Base-by-base conservation (phyloP, 202 grass and related monocot genomes). In the Schoenoplectus tabernaemontani region DNA sequence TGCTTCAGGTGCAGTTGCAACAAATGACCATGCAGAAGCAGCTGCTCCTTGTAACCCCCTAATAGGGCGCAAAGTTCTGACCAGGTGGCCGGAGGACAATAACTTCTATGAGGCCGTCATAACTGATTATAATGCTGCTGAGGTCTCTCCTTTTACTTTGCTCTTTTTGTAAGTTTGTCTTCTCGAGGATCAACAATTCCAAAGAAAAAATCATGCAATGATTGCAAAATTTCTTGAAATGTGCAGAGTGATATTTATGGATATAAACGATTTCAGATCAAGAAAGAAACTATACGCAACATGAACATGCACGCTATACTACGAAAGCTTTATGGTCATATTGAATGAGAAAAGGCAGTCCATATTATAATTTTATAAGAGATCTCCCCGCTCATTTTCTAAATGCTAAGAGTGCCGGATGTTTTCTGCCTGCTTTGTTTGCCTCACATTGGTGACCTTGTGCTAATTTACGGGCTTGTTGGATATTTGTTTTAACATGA, bases 21-120 rank as follows among this genome's bases (percentile, higher is more conserved):
- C 94, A 83, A 80, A 30, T 51, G 85, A 89, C 82, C 76, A 22
- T 84, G 84, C 87, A 37, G 89, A 98, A 84, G 82, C 62, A 39
- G 15, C 89, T 81, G 82, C 59, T 47, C 57, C 62, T 51, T 88
- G 44, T 77, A 80, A 92, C 83, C 91, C 85, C 69, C 87, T 99
- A 76, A 83, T 99, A 77, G 87, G 84, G 13, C 86, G 85, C 71
- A 98, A 90, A 89, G 86, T 98, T 47, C 82, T 85, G 86, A 91
- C 82, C 64, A 91, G 96, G 61, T 98, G 96, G 91, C 96, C 96
- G 75, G 91, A 98, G 85, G 96, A 98, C 84, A 98, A 95, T 75
- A 94, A 70, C 56, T 98, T 95, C 43, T 98, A 98, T 83, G 88
- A 98, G 83, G 96, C 91, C 64, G 90, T 88, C 72, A 92, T 98